These are phyloP conservation scores for Metschnikowia kofuensis DNA, from an alignment of 805 yeast genomes.

Conservation along the genomic window DNA sequence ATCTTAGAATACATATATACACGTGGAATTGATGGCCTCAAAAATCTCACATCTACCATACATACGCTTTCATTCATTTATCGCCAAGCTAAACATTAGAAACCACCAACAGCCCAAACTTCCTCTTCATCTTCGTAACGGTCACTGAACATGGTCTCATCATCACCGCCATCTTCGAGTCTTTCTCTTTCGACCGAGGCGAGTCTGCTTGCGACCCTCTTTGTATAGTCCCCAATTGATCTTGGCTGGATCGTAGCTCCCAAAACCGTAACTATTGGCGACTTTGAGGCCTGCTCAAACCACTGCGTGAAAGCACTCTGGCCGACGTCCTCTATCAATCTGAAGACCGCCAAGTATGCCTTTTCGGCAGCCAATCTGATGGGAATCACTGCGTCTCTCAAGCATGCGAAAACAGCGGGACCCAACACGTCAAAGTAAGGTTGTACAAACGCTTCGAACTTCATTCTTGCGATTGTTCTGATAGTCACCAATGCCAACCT, in stretches of 20 bases:
- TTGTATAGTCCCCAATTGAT: conserved; percentile 83
- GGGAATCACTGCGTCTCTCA: conserved; percentile 87
- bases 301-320: conserved; percentile 57
- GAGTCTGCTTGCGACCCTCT: conserved; percentile 83
- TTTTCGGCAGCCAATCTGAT: conserved; percentile 93
- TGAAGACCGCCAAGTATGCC: conserved; percentile 71
- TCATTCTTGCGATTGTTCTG: conserved; percentile 69
- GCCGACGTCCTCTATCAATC: conserved; percentile 64
- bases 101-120: conserved; percentile 82
- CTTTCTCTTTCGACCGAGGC: conserved; percentile 87
- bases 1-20: background rate
- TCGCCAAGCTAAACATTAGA: background rate
- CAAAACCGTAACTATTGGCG: conserved; percentile 39
- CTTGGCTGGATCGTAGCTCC: conserved; percentile 56
- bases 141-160: conserved; percentile 79
- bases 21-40: background rate
- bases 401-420: conserved; percentile 75
- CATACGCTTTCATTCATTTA: background rate
- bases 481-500: conserved; percentile 73
- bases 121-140: conserved; percentile 82
- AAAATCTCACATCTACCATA: background rate
- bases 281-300: conserved; percentile 46
- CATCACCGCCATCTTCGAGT: conserved; percentile 87
- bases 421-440: conserved; percentile 57
- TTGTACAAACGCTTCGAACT: conserved; percentile 47